Percentiles rank a stretch among this genome's conserved stretches.
These are phyloP conservation scores for Dichotomopilus funicola DNA, from an alignment of 2,329 filamentous ascomycete species.

Conservation along the genomic window DNA sequence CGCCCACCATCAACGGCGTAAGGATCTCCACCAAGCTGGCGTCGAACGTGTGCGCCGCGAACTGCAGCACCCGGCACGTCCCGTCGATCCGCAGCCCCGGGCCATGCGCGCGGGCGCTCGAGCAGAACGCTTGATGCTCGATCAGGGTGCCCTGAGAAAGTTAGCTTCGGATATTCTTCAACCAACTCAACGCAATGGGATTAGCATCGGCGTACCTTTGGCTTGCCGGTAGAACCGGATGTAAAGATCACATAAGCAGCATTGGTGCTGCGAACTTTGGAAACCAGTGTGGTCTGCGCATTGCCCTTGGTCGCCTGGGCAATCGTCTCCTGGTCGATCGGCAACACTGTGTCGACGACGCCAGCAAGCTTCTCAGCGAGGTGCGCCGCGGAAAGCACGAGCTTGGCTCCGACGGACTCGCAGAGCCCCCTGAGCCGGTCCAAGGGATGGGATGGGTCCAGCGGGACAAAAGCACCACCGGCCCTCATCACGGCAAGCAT, in stretches of 20 bases:
- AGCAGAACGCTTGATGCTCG: slow-evolving; percentile 21
- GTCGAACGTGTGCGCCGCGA: slow-evolving; percentile 15
- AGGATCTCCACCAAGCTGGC: slow-evolving; percentile 25
- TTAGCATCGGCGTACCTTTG: slow-evolving; percentile 11
- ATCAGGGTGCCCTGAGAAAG: slow-evolving; percentile 17
- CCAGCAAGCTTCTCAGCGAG: slow-evolving; percentile 10
- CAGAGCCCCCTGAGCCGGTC: slow-evolving; percentile 20
- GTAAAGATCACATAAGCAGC: slow-evolving; percentile 24
- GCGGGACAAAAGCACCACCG: slow-evolving; percentile 22
- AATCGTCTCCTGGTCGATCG: slow-evolving; percentile 10
- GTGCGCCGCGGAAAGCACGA: slow-evolving; percentile 17
- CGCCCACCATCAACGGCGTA: slow-evolving; percentile 20
- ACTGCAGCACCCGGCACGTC: slow-evolving; percentile 16
- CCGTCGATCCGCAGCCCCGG: slow-evolving; percentile 17
- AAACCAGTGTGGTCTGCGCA: too few relatives aligned
- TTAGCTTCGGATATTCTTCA: not conserved
- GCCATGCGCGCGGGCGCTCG: slow-evolving; percentile 18
- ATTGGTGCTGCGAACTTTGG: slow-evolving; percentile 6
- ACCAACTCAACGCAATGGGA: too few relatives aligned
- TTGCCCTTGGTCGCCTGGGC: not conserved
- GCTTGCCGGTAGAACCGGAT: slow-evolving; percentile 21
- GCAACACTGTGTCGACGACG: slow-evolving; percentile 9
- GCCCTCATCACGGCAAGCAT: slow-evolving; percentile 25
- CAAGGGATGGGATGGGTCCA: slow-evolving; percentile 23
- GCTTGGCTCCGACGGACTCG: slow-evolving; percentile 15